phyloP scores from a whole-genome alignment of 352 stramenopile species.

The Globisporangium echinulatum region DNA sequence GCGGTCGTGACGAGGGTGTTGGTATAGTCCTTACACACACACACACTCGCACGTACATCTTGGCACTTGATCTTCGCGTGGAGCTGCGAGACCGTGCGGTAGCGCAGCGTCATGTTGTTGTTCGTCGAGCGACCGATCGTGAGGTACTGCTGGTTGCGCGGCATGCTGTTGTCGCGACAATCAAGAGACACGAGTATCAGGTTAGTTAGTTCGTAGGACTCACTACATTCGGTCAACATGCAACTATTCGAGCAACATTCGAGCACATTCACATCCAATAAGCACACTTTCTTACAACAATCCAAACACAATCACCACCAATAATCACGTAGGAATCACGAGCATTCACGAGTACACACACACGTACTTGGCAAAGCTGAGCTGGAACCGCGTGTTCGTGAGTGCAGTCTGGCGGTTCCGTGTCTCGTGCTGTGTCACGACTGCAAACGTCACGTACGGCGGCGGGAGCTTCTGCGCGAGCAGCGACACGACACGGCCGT shows the following conservation, averaged over 20 bases:
- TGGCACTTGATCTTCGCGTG: slow-evolving; percentile 80
- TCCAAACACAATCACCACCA: neutral
- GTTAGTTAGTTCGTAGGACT: too few relatives aligned
- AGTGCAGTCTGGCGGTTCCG: slow-evolving; percentile 74
- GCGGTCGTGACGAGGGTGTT: too few relatives aligned
- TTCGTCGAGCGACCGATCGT: slow-evolving; percentile 76
- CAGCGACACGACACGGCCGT: slow-evolving; percentile 80
- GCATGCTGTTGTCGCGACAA: slow-evolving; percentile 22
- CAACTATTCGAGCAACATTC: too few relatives aligned
- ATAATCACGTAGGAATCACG: slow-evolving; percentile 4
- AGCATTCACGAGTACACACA: too few relatives aligned
- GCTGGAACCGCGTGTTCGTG: slow-evolving; percentile 90
- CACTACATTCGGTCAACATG: too few relatives aligned
- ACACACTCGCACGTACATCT: slow-evolving; percentile 39
- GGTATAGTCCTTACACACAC: too few relatives aligned
- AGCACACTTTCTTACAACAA: neutral
- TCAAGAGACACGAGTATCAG: neutral
- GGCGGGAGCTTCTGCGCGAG: slow-evolving; percentile 82
- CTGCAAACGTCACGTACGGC: slow-evolving; percentile 88
- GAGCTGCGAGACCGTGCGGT: slow-evolving; percentile 80
- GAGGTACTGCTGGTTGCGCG: slow-evolving; percentile 59
- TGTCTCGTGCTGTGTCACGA: slow-evolving; percentile 88
- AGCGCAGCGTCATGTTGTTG: slow-evolving; percentile 83
- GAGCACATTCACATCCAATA: too few relatives aligned
- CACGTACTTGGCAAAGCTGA: slow-evolving; percentile 86